phyloP scores from a whole-genome alignment of 129 eudicot genomes.

The Flaveria ramosissima region DNA sequence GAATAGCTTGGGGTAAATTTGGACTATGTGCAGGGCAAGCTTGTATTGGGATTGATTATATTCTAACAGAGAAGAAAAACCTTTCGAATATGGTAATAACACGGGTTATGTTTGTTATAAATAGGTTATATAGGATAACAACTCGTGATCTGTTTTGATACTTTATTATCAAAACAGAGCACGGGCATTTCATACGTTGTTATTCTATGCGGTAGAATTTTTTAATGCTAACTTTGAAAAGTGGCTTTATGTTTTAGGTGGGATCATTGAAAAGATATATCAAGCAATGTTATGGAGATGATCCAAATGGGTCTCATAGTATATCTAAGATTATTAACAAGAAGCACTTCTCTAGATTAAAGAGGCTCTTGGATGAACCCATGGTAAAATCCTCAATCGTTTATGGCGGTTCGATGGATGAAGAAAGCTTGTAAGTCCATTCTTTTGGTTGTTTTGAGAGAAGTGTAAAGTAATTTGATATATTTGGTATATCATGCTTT shows the following conservation, averaged over 20 bases:
- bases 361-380: conserved; percentile 62
- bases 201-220: background rate
- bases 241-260: conserved; percentile 40
- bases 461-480: background rate
- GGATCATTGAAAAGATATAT: conserved; percentile 35
- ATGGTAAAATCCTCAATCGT: conserved; percentile 54
- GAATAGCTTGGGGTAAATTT: conserved; percentile 73
- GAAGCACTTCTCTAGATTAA: conserved; percentile 55
- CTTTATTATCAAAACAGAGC: too few relatives aligned
- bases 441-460: background rate
- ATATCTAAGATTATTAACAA: conserved; percentile 66
- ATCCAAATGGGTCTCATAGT: conserved; percentile 44
- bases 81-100: conserved; percentile 52
- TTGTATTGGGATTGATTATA: conserved; percentile 75
- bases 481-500: background rate
- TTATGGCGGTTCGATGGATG: conserved; percentile 70
- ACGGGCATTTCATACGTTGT: background rate
- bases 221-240: background rate
- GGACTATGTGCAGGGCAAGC: conserved; percentile 82
- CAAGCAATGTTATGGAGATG: conserved; percentile 60
- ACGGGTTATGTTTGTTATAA: background rate
- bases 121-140: too few relatives aligned
- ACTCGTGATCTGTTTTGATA: too few relatives aligned
- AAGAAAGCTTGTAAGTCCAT: conserved; percentile 63
- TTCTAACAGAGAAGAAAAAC: conserved; percentile 54